Conservation (phyloP, 345 rosid genomes). For the Litchi chinensis region DNA sequence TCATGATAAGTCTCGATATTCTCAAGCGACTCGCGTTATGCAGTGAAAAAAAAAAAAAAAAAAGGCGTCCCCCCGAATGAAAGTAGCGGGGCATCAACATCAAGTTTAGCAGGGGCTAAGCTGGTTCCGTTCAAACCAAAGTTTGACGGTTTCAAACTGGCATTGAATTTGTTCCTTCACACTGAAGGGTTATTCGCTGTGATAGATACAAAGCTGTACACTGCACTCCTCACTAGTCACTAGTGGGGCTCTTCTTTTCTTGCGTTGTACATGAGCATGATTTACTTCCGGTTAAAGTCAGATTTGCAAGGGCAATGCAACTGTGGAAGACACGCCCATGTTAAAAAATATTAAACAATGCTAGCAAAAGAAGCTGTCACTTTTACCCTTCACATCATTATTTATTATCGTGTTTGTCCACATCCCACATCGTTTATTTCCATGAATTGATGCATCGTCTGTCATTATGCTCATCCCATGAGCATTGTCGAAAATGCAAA, state of each 20-base stretch:
- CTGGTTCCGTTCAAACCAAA: too few species aligned
- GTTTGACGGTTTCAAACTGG: too few species aligned
- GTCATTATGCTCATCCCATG: conserved; percentile 16
- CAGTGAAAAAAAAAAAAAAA: too few species aligned
- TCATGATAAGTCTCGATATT: too few species aligned
- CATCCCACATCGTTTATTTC: background rate
- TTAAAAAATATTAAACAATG: background rate
- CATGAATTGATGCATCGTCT: conserved; percentile 16
- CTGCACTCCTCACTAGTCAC: background rate
- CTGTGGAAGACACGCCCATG: background rate
- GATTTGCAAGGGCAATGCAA: too few species aligned
- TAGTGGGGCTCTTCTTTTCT: conserved; percentile 1
- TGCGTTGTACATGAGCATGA: background rate
- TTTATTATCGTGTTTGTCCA: conserved; percentile 18
- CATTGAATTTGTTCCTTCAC: too few species aligned
- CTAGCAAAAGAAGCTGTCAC: too few species aligned
- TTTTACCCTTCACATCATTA: background rate
- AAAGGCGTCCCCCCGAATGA: background rate
- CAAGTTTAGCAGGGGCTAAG: too few species aligned
- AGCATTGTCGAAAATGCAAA: conserved; percentile 25
- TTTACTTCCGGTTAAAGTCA: background rate
- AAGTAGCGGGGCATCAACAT: too few species aligned
- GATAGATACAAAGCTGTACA: background rate
- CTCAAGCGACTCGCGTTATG: too few species aligned
- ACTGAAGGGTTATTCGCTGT: too few species aligned